phyloP scores from a whole-genome alignment of 2,329 filamentous ascomycete genomes.

The Hypoxylon sp. region DNA sequence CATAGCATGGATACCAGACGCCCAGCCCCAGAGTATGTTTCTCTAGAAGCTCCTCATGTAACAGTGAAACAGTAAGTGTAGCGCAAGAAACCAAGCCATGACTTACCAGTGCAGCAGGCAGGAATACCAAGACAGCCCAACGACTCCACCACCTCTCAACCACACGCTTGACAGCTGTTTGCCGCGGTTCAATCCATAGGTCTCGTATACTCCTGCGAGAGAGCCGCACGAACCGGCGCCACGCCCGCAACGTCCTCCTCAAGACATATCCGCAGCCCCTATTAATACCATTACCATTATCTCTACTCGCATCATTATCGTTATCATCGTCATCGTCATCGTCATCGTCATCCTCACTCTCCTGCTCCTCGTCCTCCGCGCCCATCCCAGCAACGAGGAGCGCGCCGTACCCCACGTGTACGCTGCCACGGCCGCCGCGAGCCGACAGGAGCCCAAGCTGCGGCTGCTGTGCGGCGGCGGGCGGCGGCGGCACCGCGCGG shows the following conservation, averaged over 20 bases:
- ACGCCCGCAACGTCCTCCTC: constrained; percentile 50
- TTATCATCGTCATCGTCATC: constrained; percentile 50
- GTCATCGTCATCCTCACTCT: constrained; percentile 48
- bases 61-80: background rate
- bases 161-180: constrained; percentile 70
- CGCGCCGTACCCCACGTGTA: constrained; percentile 71
- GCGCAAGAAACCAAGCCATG: constrained; percentile 25
- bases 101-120: constrained; percentile 73
- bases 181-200: constrained; percentile 73
- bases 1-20: background rate
- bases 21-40: background rate
- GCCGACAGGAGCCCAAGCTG: constrained; percentile 59
- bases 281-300: constrained; percentile 50
- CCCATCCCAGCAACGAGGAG: constrained; percentile 63
- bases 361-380: constrained; percentile 47
- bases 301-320: constrained; percentile 48
- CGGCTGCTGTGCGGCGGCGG: constrained; percentile 43
- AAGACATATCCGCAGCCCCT: constrained; percentile 53
- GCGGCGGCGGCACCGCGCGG: constrained; percentile 65
- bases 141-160: constrained; percentile 76
- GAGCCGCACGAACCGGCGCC: constrained; percentile 57
- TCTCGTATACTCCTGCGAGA: constrained; percentile 60
- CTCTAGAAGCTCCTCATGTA: background rate
- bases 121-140: constrained; percentile 71
- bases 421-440: constrained; percentile 62